These are phyloP conservation scores for Hemileia vastatrix DNA, from an alignment of 1,284 basidiomycete genomes.

Conservation along the genomic window DNA sequence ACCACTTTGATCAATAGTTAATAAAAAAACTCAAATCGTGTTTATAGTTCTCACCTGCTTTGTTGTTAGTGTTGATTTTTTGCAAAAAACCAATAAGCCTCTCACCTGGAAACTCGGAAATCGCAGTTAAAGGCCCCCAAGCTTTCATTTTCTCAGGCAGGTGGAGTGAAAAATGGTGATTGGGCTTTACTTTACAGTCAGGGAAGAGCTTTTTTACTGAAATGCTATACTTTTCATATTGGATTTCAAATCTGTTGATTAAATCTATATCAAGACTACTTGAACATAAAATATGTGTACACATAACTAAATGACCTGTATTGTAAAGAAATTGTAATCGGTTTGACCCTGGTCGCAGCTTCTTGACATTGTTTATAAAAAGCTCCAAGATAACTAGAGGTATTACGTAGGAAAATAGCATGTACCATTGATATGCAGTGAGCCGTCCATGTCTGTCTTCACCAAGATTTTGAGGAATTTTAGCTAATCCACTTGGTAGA, in stretches of 20 bases:
- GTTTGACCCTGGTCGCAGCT: not conserved
- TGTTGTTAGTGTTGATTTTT: slow-evolving; percentile 13
- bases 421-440: slow-evolving; percentile 4
- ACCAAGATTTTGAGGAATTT: slow-evolving; percentile 7
- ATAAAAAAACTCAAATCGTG: too few species aligned
- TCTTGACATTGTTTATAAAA: not conserved
- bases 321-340: not conserved
- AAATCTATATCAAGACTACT: not conserved
- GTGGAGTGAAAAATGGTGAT: slow-evolving; percentile 16
- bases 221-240: not conserved
- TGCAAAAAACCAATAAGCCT: slow-evolving; percentile 13
- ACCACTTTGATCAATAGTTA: too few species aligned
- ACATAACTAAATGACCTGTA: not conserved
- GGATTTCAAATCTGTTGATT: not conserved
- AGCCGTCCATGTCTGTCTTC: not conserved
- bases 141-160: slow-evolving; percentile 4
- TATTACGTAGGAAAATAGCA: not conserved
- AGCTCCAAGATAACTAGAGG: slow-evolving; percentile 3
- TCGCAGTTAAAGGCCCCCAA: slow-evolving; percentile 4
- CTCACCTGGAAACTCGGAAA: slow-evolving; percentile 7
- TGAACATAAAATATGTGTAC: slow-evolving; percentile 5
- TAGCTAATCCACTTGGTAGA: not conserved
- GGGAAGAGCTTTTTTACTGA: not conserved
- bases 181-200: slow-evolving; percentile 3
- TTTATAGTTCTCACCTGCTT: not conserved